Base-by-base conservation (phyloP, 768 basidiomycete species). In the Amyloporia xantha region DNA sequence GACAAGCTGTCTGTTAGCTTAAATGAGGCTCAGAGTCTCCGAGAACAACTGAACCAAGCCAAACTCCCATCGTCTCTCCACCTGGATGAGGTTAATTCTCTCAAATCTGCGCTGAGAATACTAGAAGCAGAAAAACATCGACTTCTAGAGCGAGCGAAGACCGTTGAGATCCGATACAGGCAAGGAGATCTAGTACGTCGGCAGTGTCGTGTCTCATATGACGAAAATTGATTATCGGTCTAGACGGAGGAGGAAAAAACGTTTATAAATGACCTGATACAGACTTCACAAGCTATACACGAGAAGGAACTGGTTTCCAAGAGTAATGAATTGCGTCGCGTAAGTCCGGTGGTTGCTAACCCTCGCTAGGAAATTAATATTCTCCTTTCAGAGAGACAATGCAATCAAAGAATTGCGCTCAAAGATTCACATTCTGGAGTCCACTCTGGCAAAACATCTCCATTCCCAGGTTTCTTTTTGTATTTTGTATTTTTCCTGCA, bases 291-390 rank as follows among this genome's bases (percentile, higher is more conserved):
- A 30, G 47, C 59, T 4, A 57, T 63, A n/a, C 60, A 68, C 39
- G 65, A 68, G 45, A 64, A 64, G 50, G 60, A 64, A 36, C 54
- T 68, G 15, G 58, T 66, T 12, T 56, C 59, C 19, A 67, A 67
- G 26, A 60, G 64, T 23, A 70, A 70, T 43, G 67, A 70, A 24
- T 48, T 68, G 6, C 58, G 64, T 49, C 59, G 66, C 23, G 66
- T 67, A 41, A 24, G 64, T 55, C 36, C 30, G 17, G 6, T 28
- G 17, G 17, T 4, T 12, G 1, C 23, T n/a, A n/a, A n/a, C n/a
- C n/a, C n/a, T n/a, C n/a, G n/a, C n/a, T n/a, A n/a, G n/a, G n/a
- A n/a, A n/a, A n/a, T n/a, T n/a, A n/a, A n/a, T n/a, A 10, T 19
- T 17, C 21, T 48, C 37, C 21, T 17, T 21, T 25, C 46, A 68